Evolutionary conservation across 306 rosid species (phyloP).

Genomic region (Castanea crenata): DNA sequence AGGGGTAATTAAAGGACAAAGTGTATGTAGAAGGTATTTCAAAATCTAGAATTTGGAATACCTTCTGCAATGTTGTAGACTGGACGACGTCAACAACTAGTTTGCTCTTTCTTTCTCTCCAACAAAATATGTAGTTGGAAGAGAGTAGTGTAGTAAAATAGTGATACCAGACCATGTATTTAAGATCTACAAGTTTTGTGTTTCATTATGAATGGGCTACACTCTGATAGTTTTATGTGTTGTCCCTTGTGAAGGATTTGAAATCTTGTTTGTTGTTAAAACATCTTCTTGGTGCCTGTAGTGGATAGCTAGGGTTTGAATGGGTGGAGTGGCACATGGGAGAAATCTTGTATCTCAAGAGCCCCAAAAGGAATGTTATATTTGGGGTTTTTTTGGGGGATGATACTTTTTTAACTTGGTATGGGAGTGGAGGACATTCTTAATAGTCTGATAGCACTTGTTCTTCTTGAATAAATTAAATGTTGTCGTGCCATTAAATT

Average conservation of each 20-base stretch:
- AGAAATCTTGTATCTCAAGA: not conserved
- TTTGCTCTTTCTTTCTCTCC: not conserved
- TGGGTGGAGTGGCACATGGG: not conserved
- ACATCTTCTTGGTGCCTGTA: not conserved
- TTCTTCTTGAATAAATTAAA: not conserved
- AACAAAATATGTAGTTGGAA: not conserved
- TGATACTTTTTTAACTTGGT: not conserved
- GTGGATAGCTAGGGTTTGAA: not conserved
- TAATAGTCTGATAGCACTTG: not conserved
- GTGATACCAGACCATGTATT: too few species aligned
- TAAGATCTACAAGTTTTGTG: not conserved
- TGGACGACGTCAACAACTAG: not conserved
- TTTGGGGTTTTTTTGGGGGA: not conserved
- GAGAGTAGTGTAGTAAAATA: not conserved
- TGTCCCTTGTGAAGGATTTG: not conserved
- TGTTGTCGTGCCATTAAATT: not conserved
- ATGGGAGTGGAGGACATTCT: not conserved
- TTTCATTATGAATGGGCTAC: not conserved
- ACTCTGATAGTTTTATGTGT: not conserved
- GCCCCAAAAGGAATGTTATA: not conserved
- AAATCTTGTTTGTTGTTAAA: not conserved
- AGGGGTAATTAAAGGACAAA: not conserved
- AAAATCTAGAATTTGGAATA: not conserved
- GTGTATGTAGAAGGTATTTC: not conserved
- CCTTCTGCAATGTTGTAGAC: not conserved